Evolutionary conservation across 805 yeast genomes (phyloP), one percentile per base, ranked within the genome.

Genomic region (Saturnispora quitensis): DNA sequence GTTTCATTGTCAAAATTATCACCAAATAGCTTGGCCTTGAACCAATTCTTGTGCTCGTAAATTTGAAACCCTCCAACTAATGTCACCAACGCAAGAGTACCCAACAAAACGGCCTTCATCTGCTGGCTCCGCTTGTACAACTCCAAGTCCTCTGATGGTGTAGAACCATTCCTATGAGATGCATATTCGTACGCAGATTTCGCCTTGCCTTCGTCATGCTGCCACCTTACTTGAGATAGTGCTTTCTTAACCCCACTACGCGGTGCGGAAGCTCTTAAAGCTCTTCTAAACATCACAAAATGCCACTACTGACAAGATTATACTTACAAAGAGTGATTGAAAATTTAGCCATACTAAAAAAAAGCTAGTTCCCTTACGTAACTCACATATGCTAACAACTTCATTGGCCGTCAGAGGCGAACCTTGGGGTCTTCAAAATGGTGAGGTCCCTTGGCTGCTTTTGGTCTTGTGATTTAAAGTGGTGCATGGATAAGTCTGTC

Each of bases 21-120:
- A 47, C 69, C 68, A 31, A 63, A 56, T 17, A 73, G 43, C 48
- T 62, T 63, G 7, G 65, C 58, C 56, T 68, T 74, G 33, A 76
- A 54, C 64, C 74, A 75, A 57, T 78, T 72, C 12, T 38, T n/a
- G 31, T 55, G 51, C 25, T 58, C 55, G 52, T 65, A 68, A 3
- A 63, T 43, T 51, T 75, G 75, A 57, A 72, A 76, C 1, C 64
- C 68, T 18, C 73, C 70, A 9, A 74, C 47, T 1, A 74, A 59
- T 4, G 70, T 72, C 13, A 67, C 65, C 5, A 81, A 56, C 1
- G 71, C 63, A 6, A 64, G 53, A 0, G 72, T 25, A 3, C 85
- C 84, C 15, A 44, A 7, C 10, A 50, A 24, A 5, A 44, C 28
- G 4, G 38, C 52, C 34, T 50, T 25, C 10, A 50, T 40, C 8